Evolutionary conservation across 2,329 filamentous ascomycete genomes (phyloP).

Genomic region (Colletotrichum camelliae): DNA sequence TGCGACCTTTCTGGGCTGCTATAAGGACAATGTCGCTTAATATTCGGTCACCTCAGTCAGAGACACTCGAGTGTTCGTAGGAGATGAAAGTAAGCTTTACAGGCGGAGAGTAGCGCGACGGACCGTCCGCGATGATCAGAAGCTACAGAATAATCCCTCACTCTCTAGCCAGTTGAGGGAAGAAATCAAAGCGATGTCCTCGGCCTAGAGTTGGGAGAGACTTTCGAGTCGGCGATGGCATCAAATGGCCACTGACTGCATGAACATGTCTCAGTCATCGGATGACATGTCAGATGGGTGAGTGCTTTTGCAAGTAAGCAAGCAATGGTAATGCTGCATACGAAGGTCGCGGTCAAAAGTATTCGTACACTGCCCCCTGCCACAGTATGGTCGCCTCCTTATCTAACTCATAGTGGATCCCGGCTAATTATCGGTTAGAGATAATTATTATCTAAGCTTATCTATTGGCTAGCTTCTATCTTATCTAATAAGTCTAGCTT

Average conservation of each 20-base stretch:
- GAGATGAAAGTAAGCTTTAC: not conserved
- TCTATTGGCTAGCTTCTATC: too few species aligned
- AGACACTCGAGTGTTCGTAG: slow-evolving; percentile 2
- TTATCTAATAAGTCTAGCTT: too few species aligned
- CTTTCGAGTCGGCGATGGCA: not conserved
- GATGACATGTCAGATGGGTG: not conserved
- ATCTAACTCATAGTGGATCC: too few species aligned
- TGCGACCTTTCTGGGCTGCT: not conserved
- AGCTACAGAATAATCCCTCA: not conserved
- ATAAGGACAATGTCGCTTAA: not conserved
- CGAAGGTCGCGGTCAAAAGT: too few species aligned
- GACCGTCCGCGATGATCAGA: not conserved
- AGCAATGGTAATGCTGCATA: too few species aligned
- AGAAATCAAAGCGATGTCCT: not conserved
- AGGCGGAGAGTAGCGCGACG: not conserved
- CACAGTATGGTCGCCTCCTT: too few species aligned
- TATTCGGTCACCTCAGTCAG: not conserved
- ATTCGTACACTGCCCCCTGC: too few species aligned
- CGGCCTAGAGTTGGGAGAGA: not conserved
- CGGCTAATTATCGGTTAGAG: too few species aligned
- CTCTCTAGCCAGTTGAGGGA: not conserved
- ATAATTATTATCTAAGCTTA: too few species aligned
- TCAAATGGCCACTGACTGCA: not conserved
- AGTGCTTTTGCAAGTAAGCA: not conserved
- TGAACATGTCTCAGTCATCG: not conserved